Conservation (phyloP, 129 eudicot genomes). For the Tagetes erecta region DNA sequence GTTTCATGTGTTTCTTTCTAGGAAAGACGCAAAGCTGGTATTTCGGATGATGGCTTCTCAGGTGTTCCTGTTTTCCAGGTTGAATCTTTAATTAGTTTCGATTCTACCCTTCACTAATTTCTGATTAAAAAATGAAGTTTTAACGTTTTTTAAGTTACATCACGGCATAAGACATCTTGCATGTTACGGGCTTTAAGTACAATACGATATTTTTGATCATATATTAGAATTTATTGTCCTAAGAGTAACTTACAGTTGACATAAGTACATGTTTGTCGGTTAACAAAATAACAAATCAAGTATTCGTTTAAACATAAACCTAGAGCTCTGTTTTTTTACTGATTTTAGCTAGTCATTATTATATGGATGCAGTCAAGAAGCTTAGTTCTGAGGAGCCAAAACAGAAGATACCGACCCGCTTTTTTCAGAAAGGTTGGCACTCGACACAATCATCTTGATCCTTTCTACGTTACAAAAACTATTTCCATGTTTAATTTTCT, state of each 20-base stretch:
- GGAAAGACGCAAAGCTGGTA: constrained; percentile 69
- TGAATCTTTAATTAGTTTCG: neutral
- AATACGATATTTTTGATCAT: neutral
- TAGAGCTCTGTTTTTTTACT: neutral
- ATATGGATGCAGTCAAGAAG: constrained; percentile 69
- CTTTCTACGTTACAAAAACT: neutral
- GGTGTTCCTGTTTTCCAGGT: constrained; percentile 99
- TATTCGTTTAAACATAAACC: neutral
- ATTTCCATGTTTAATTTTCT: neutral
- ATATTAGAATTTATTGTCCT: neutral
- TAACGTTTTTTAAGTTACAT: constrained; percentile 1
- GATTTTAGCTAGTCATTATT: constrained; percentile 8
- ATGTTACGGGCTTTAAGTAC: neutral
- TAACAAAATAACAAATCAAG: neutral
- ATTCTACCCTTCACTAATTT: neutral
- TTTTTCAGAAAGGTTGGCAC: constrained; percentile 90
- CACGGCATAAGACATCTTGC: neutral
- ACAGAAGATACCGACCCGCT: constrained; percentile 74
- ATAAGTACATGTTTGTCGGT: neutral
- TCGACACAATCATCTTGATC: neutral
- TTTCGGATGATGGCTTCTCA: constrained; percentile 54
- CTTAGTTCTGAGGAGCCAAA: constrained; percentile 64
- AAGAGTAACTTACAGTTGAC: constrained; percentile 15
- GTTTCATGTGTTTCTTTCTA: constrained; percentile 28
- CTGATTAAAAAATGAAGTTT: neutral